phyloP scores from a whole-genome alignment of 345 rosid genomes.

The Eucalyptus lansdowneana region DNA sequence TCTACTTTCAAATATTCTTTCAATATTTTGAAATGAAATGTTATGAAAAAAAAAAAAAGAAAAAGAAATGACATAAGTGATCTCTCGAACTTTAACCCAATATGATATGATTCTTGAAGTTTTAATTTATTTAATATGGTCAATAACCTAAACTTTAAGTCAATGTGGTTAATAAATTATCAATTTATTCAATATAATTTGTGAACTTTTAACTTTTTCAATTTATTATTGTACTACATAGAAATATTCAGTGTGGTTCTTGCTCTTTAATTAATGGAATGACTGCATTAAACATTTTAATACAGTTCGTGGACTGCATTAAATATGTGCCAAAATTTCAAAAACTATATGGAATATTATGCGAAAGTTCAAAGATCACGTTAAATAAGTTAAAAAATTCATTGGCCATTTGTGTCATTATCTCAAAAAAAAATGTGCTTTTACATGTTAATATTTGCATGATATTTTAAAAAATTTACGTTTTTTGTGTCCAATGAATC shows the following conservation, averaged over 20 bases:
- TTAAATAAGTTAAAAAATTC: background rate
- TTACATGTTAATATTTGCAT: background rate
- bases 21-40: background rate
- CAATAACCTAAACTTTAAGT: fast-evolving
- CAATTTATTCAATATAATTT: background rate
- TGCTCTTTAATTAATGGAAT: background rate
- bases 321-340: background rate
- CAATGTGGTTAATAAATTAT: too few relatives aligned
- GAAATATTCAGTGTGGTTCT: background rate
- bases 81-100: too few relatives aligned
- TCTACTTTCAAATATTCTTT: too few relatives aligned
- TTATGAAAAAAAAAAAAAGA: too few relatives aligned
- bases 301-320: background rate
- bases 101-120: too few relatives aligned
- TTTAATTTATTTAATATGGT: too few relatives aligned
- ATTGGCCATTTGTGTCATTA: background rate
- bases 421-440: background rate
- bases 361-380: too few relatives aligned
- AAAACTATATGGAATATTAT: background rate
- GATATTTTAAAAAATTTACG: fast-evolving
- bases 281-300: too few relatives aligned
- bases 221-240: background rate
- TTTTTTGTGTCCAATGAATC: background rate
- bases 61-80: too few relatives aligned
- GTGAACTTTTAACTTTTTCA: background rate